Conservation (phyloP, 2,329 filamentous ascomycete genomes). For the Aspergillus fructus region DNA sequence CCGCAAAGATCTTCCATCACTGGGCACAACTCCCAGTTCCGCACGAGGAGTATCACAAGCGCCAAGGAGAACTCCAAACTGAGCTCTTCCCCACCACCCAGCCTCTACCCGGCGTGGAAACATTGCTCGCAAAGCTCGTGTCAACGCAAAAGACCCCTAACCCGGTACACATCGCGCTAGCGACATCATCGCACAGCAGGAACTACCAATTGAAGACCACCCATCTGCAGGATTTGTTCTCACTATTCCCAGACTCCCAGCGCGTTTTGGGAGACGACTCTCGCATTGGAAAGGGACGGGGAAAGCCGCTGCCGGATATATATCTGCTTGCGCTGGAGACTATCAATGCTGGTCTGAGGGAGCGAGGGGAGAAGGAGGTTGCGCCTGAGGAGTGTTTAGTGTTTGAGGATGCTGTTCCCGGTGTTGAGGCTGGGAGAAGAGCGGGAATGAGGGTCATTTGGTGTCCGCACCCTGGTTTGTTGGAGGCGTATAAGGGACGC, state of each 20-base stretch:
- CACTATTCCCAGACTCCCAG: constrained; percentile 64
- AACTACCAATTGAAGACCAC: constrained; percentile 78
- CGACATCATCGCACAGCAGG: constrained; percentile 69
- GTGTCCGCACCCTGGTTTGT: constrained; percentile 79
- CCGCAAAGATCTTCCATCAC: constrained; percentile 64
- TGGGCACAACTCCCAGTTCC: constrained; percentile 86
- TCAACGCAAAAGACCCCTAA: constrained; percentile 35
- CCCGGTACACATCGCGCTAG: constrained; percentile 76
- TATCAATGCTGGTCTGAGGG: constrained; percentile 71
- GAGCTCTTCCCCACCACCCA: constrained; percentile 71
- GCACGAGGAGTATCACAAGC: constrained; percentile 62
- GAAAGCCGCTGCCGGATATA: constrained; percentile 94
- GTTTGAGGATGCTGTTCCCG: constrained; percentile 92
- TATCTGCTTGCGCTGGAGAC: constrained; percentile 82
- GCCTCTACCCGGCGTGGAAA: constrained; percentile 74
- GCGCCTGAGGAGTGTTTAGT: constrained; percentile 86
- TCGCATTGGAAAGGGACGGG: constrained; percentile 73
- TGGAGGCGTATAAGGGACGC: constrained; percentile 71
- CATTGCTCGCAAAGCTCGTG: constrained; percentile 56
- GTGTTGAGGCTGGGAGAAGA: constrained; percentile 83
- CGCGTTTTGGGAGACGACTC: constrained; percentile 82
- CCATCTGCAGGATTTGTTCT: constrained; percentile 54
- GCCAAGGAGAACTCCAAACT: constrained; percentile 64
- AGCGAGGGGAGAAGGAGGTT: constrained; percentile 61
- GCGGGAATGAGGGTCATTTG: constrained; percentile 95